These are phyloP conservation scores for Psilocybe tampanensis DNA, from an alignment of 768 basidiomycete genomes.

Conservation along the genomic window DNA sequence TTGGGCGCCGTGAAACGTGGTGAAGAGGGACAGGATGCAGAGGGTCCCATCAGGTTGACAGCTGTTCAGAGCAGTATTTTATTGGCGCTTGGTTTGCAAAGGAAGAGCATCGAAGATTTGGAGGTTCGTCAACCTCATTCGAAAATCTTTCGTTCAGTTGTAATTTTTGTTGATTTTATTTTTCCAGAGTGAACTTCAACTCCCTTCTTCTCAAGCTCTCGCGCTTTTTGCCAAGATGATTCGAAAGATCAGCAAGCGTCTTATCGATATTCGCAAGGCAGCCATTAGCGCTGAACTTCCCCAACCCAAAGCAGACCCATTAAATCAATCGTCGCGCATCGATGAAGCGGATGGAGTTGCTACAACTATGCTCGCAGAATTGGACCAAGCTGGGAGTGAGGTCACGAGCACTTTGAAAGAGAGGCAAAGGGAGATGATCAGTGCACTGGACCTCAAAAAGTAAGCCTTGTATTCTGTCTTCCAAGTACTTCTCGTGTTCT, in stretches of 20 bases:
- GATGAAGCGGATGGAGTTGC: conserved; percentile 37
- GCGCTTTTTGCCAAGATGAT: conserved; percentile 92
- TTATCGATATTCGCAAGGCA: conserved; percentile 79
- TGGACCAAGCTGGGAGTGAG: conserved; percentile 78
- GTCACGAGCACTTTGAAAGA: conserved; percentile 67
- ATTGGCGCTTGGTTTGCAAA: conserved; percentile 85
- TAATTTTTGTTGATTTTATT: background rate
- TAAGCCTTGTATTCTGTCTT: conserved; percentile 45
- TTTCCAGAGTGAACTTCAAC: conserved; percentile 69
- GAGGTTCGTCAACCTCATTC: conserved; percentile 53
- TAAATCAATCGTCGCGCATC: conserved; percentile 8
- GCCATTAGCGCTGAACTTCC: conserved; percentile 71
- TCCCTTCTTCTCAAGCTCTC: conserved; percentile 85
- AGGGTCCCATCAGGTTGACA: conserved; percentile 65
- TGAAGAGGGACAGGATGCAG: conserved; percentile 14
- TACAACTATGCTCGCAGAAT: conserved; percentile 60
- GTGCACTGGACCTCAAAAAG: conserved; percentile 86
- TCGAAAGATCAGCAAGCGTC: conserved; percentile 75
- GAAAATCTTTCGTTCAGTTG: background rate
- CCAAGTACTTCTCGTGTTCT: background rate
- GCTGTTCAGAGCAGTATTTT: conserved; percentile 92
- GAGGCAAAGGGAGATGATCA: conserved; percentile 86
- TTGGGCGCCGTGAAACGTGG: conserved; percentile 37
- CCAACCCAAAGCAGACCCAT: conserved; percentile 30
- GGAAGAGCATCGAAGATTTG: conserved; percentile 86